Percentiles rank a stretch among this genome's conserved stretches.
These are phyloP conservation scores for Solanum clarkiae DNA, from an alignment of 257 asterid genomes.

Conservation along the genomic window DNA sequence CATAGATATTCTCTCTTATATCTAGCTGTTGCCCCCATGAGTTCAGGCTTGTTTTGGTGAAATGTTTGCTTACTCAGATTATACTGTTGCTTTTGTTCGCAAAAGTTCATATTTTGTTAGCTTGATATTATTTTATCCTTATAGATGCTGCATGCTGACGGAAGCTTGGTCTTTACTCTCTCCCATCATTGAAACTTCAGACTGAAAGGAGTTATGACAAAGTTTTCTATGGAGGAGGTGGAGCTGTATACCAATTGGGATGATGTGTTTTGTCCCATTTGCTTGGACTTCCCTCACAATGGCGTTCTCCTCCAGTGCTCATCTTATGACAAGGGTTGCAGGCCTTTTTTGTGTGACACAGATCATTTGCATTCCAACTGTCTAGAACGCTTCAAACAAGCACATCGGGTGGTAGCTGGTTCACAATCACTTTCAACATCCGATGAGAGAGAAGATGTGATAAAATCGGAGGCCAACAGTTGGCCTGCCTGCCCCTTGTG, in stretches of 20 bases:
- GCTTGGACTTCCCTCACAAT: conserved; percentile 74
- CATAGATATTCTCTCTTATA: neutral
- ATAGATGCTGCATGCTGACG: conserved; percentile 3
- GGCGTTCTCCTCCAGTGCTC: conserved; percentile 79
- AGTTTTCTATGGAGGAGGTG: conserved; percentile 42
- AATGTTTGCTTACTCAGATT: neutral
- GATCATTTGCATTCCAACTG: conserved; percentile 75
- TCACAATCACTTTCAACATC: conserved; percentile 15
- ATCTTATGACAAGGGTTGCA: conserved; percentile 61
- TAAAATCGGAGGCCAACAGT: conserved; percentile 18
- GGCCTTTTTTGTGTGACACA: conserved; percentile 71
- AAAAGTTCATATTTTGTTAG: neutral
- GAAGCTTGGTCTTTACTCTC: conserved; percentile 13
- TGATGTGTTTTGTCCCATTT: conserved; percentile 70
- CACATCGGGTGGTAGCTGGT: conserved; percentile 32
- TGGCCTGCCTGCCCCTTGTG: conserved; percentile 70
- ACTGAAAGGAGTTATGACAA: conserved; percentile 13
- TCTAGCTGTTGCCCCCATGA: neutral
- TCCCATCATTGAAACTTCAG: conserved; percentile 7
- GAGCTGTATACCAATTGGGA: conserved; percentile 55
- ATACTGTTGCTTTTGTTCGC: neutral
- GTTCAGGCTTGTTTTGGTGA: neutral
- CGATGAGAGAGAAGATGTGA: conserved; percentile 12
- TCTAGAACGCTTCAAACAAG: conserved; percentile 66
- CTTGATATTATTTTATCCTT: neutral